phyloP scores from a whole-genome alignment of 176 grass and related monocot genomes.

The Pontederia paniculata region DNA sequence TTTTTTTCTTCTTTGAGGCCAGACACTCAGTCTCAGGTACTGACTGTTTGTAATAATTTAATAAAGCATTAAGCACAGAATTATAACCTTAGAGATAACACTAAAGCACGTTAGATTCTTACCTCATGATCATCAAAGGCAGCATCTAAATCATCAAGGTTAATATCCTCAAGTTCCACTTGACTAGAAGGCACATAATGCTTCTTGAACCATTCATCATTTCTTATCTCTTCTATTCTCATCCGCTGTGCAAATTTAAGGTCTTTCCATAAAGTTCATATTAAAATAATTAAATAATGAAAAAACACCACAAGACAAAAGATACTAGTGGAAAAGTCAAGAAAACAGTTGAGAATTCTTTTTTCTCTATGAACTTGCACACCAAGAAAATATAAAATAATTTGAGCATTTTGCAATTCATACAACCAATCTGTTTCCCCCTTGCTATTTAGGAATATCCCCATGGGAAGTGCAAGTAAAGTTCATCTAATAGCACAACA shows the following conservation, averaged over 20 bases:
- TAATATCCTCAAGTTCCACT: conserved; percentile 74
- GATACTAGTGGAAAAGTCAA: no score
- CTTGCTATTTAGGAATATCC: no score
- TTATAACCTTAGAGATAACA: not conserved
- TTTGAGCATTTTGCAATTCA: no score
- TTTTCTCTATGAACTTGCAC: no score
- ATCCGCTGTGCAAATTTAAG: conserved; percentile 54
- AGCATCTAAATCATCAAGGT: conserved; percentile 83
- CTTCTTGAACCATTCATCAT: conserved; percentile 86
- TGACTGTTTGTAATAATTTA: not conserved
- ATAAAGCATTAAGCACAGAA: not conserved
- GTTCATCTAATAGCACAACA: no score
- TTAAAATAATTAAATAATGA: not conserved
- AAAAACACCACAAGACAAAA: no score
- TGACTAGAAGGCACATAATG: conserved; percentile 65
- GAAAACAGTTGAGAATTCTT: no score
- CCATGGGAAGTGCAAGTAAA: no score
- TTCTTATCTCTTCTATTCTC: conserved; percentile 88
- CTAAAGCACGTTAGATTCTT: conserved; percentile 3
- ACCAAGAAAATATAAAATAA: no score
- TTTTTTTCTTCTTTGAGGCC: no score
- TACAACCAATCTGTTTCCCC: no score
- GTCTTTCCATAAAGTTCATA: conserved; percentile 7
- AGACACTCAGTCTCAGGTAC: no score
- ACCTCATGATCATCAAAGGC: conserved; percentile 85